Evolutionary conservation across 2,329 filamentous ascomycete species (phyloP), one percentile per base, ranked within the genome.

Genomic region (Fusarium poae): DNA sequence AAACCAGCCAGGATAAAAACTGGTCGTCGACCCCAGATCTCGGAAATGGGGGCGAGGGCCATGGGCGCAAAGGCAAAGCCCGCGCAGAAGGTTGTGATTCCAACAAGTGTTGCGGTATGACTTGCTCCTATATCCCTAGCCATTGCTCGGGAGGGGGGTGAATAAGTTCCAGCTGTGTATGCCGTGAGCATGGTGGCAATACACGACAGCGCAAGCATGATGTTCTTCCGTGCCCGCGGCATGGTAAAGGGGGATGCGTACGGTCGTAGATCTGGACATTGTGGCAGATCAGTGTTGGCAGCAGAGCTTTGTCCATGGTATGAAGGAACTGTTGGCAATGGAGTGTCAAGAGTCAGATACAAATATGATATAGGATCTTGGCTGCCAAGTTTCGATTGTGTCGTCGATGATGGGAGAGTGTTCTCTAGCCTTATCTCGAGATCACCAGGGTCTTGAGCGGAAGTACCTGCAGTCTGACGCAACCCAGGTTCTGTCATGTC

Each of bases 21-120:
- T 0, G 94, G 92, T 57, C 92, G 89, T 4, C 94, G 88, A 5
- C 94, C 94, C 78, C 96, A 93, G 76, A 97, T 91, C 79, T 97
- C 94, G 1, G 91, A 93, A 69, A 97, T 91, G 0, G 94, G 94
- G 0, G 94, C 94, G 0, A 97, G 85, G 1, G 93, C 84, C 94
- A 97, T 97, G 0, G 94, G 94, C 0, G 92, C 91, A 25, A 94
- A 78, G 0, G 86, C 93, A 71, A 97, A 97, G 5, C 94, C 94
- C 34, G 85, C 74, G 45, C 92, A 96, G 78, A 96, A 97, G 1
- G 88, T 87, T 0, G 94, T 97, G 64, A 97, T 92, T 34, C 93
- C 93, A 2, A 89, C 82, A 7, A 91, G 82, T n/a, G 89, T 86
- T 2, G 89, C 89, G n/a, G 91, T 83, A 12, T 83, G 81, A 39